phyloP scores from a whole-genome alignment of 2,329 filamentous ascomycete genomes.

The Apiospora hydei region DNA sequence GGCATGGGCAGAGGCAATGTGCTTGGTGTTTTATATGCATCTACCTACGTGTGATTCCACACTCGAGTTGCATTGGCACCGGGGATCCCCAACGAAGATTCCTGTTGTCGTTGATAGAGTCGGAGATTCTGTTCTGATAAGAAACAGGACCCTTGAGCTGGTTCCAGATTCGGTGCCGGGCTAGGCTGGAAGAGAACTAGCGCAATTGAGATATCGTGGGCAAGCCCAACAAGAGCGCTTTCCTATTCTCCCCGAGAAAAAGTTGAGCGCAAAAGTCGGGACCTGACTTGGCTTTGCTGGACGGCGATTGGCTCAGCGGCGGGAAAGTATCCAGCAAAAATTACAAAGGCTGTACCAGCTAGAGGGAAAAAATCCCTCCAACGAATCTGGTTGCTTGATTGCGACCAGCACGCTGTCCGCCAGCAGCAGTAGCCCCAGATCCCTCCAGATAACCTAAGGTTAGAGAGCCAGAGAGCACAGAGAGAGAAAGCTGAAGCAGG shows the following conservation, averaged over 20 bases:
- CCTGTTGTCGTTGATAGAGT: background rate
- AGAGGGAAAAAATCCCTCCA: conserved; percentile 21
- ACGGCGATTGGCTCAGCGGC: conserved; percentile 1
- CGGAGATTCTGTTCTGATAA: background rate
- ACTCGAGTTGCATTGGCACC: background rate
- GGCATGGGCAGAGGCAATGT: background rate
- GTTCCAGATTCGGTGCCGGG: background rate
- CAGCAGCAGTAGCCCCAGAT: conserved; percentile 3
- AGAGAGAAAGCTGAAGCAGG: background rate
- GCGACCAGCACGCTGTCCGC: background rate
- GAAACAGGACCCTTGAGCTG: background rate
- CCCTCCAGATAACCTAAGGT: background rate
- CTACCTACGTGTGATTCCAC: background rate
- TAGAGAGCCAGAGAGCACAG: background rate
- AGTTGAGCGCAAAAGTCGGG: conserved; percentile 23
- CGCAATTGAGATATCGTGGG: conserved; percentile 15
- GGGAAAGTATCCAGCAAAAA: conserved; percentile 26
- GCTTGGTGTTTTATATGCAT: background rate
- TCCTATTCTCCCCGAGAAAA: conserved; percentile 25
- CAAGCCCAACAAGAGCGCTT: conserved; percentile 22
- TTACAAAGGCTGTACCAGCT: conserved; percentile 8
- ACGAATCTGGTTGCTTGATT: conserved; percentile 13
- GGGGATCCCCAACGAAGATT: conserved; percentile 21
- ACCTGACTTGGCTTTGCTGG: conserved; percentile 15
- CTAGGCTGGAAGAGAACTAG: background rate